phyloP scores from a whole-genome alignment of 305 asterid species.

The Ilex paraguariensis region DNA sequence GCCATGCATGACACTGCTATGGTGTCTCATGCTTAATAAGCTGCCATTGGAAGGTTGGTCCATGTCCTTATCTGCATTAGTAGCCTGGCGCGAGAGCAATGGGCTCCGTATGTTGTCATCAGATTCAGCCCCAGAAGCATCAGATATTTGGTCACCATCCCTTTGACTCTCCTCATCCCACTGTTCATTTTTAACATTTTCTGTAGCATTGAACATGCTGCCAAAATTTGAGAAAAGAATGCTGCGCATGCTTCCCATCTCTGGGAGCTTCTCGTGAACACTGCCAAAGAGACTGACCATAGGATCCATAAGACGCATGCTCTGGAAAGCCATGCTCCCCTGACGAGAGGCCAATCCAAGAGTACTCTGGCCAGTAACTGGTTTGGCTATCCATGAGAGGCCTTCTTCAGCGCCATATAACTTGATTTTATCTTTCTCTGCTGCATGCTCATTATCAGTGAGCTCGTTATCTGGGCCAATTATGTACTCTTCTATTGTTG shows the following conservation, averaged over 20 bases:
- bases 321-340: conserved; percentile 59
- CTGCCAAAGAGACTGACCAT: conserved; percentile 87
- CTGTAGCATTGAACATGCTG: conserved; percentile 67
- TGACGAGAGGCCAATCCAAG: conserved; percentile 64
- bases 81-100: conserved; percentile 54
- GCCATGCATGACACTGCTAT: conserved; percentile 8
- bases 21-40: conserved; percentile 12
- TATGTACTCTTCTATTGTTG: conserved; percentile 76
- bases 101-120: conserved; percentile 88
- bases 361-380: conserved; percentile 66
- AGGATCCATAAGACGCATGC: conserved; percentile 58
- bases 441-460: conserved; percentile 48
- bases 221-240: conserved; percentile 71
- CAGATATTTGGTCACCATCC: conserved; percentile 38
- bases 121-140: conserved; percentile 50
- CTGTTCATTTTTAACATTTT: conserved; percentile 38
- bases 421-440: conserved; percentile 58
- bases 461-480: conserved; percentile 69
- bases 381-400: conserved; percentile 85
- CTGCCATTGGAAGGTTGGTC: conserved; percentile 15
- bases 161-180: conserved; percentile 80
- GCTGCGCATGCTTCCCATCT: conserved; percentile 78
- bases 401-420: conserved; percentile 95
- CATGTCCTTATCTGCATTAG: conserved; percentile 47
- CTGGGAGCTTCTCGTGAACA: conserved; percentile 71